Conservation (phyloP, 2,329 filamentous ascomycete species). For the Penicillium sp. region DNA sequence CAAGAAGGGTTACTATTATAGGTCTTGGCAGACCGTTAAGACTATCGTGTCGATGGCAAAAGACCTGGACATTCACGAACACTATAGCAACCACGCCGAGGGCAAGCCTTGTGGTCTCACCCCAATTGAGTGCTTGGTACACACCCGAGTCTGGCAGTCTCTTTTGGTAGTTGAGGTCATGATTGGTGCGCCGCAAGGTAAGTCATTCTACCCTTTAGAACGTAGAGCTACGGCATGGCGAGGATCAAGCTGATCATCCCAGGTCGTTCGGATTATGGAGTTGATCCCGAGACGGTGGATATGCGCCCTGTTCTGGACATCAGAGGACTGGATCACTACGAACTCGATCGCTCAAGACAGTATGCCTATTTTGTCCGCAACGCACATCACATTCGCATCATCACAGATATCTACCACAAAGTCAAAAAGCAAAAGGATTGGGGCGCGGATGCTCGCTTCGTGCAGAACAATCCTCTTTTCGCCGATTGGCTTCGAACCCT, state of each 20-base stretch:
- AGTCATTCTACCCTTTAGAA: slow-evolving; percentile 7
- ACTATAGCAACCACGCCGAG: slow-evolving; percentile 74
- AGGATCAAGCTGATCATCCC: slow-evolving; percentile 17
- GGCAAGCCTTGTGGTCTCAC: slow-evolving; percentile 70
- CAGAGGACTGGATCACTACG: slow-evolving; percentile 70
- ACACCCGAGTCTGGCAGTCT: slow-evolving; percentile 87
- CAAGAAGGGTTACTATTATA: slow-evolving; percentile 92
- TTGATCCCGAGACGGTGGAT: slow-evolving; percentile 75
- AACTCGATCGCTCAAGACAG: slow-evolving; percentile 77
- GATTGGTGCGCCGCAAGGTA: slow-evolving; percentile 92
- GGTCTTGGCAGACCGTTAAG: slow-evolving; percentile 95
- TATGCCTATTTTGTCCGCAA: slow-evolving; percentile 79
- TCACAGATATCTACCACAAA: slow-evolving; percentile 73
- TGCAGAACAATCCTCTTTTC: slow-evolving; percentile 76
- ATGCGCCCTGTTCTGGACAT: slow-evolving; percentile 66
- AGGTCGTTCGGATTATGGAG: slow-evolving; percentile 78
- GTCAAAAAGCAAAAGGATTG: slow-evolving; percentile 79
- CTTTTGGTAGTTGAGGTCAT: slow-evolving; percentile 86
- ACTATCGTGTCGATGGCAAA: slow-evolving; percentile 92
- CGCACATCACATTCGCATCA: slow-evolving; percentile 74
- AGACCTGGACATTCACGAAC: slow-evolving; percentile 85
- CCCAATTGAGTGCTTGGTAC: slow-evolving; percentile 75
- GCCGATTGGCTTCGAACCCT: slow-evolving; percentile 75
- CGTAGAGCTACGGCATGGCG: too few species aligned
- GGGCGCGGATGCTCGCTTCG: slow-evolving; percentile 82